Evolutionary conservation across 2,329 filamentous ascomycete genomes (phyloP), one percentile per base, ranked within the genome.

Genomic region (Fusarium neocosmosporiellum): DNA sequence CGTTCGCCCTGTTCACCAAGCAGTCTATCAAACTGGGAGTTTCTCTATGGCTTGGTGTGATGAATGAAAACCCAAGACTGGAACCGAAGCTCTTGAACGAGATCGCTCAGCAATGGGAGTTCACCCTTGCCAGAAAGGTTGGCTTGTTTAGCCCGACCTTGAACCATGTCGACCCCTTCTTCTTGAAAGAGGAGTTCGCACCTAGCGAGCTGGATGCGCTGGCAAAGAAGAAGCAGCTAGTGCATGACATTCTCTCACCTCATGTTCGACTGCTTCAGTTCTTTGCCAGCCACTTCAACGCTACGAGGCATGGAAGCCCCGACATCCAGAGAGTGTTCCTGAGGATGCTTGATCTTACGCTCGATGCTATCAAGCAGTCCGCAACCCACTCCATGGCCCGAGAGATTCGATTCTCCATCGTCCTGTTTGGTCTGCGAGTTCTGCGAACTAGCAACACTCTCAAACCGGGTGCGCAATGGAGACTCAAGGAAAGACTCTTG

Each of bases 1-100:
- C 96, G 0, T 99, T 99, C 81, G 89, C 90, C 43, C 90, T 98
- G 54, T 98, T 99, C 80, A 97, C 93, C 7, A 98, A 97, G 80
- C 93, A 97, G 78, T 96, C 95, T 2, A 96, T 99, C 80, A 97
- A 98, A 80, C 90, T 98, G 59, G 97, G 96, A 7, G 93, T 98
- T 37, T 98, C 96, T 5, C 86, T 99, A 8, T 99, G 96, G 96
- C 90, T 98, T 69, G 96, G 96, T 29, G 94, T 98, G 16, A 97
- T 98, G 78, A 96, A 98, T 77, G 96, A 99, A 81, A 98, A 98
- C 78, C 94, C 95, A 4, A 89, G 90, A 64, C 92, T 98, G 82
- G 95, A 98, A 81, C 89, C 96, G 10, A 91, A 95, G 69, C 90
- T 99, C 64, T 84, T 99, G 34, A 91, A 91, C 60, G 94, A 97